Percentiles rank a stretch among this genome's conserved stretches.
These are phyloP conservation scores for Theobroma cacao DNA, from an alignment of 345 rosid species.

Conservation along the genomic window DNA sequence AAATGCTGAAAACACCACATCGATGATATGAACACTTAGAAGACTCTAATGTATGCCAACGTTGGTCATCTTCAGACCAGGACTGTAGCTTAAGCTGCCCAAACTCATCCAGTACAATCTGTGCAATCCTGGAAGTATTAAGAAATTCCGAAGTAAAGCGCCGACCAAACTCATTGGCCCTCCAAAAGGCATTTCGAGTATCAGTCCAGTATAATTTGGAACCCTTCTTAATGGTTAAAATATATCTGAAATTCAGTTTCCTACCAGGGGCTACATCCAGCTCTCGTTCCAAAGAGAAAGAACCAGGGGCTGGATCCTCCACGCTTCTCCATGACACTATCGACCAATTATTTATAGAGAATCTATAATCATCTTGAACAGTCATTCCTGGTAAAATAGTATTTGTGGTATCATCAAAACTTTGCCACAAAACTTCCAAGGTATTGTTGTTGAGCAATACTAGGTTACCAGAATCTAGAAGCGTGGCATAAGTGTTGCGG, in stretches of 20 bases:
- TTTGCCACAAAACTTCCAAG: conserved; percentile 31
- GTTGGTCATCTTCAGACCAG: not conserved
- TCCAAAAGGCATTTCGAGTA: not conserved
- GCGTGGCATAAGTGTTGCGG: conserved; percentile 18
- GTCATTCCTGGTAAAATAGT: conserved; percentile 41
- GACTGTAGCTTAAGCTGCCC: conserved; percentile 1
- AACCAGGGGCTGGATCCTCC: conserved; percentile 31
- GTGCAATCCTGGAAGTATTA: not conserved
- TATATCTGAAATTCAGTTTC: not conserved
- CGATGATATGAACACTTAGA: not conserved
- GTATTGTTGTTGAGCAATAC: conserved; percentile 20
- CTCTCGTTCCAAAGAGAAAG: not conserved
- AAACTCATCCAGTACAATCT: not conserved
- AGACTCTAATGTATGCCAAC: not conserved
- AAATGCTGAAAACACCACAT: not conserved
- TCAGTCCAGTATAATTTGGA: not conserved
- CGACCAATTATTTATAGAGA: conserved; percentile 24
- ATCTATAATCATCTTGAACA: not conserved
- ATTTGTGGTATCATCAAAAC: conserved; percentile 39
- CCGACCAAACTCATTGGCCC: not conserved
- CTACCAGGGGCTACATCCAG: too few species aligned
- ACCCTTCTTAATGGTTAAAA: conserved; percentile 6
- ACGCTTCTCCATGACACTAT: conserved; percentile 33
- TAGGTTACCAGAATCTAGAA: conserved; percentile 39
- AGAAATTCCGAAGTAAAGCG: not conserved